A percentile compares a stretch with the other conserved stretches of the same genome.
These are phyloP conservation scores for Didymella pinodella DNA, from an alignment of 2,329 filamentous ascomycete genomes.

Conservation along the genomic window DNA sequence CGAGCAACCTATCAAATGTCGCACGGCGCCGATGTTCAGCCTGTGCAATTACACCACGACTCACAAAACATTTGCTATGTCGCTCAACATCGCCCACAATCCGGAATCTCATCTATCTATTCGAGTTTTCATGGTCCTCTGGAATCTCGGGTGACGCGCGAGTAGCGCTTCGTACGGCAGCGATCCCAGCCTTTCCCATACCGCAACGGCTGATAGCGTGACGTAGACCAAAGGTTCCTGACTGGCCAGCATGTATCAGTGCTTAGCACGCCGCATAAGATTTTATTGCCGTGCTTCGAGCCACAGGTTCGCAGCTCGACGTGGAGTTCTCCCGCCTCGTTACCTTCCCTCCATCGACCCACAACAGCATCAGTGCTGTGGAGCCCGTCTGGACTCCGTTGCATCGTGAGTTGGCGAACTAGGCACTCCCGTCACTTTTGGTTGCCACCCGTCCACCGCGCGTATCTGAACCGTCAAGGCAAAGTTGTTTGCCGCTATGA, in stretches of 20 bases:
- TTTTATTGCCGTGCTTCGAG: constrained; percentile 3
- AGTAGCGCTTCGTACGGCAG: constrained; percentile 14
- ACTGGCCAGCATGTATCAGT: constrained; percentile 5
- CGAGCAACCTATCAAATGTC: constrained; percentile 29
- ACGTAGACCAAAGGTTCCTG: constrained; percentile 17
- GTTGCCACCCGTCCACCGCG: constrained; percentile 6
- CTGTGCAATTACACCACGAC: constrained; percentile 29
- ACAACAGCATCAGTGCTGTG: not conserved
- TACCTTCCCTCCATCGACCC: not conserved
- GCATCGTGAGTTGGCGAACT: not conserved
- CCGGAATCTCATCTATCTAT: constrained; percentile 4
- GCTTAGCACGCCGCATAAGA: constrained; percentile 1
- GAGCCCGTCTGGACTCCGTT: not conserved
- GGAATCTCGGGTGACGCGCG: constrained; percentile 20
- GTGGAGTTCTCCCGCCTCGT: constrained; percentile 2
- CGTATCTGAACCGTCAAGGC: constrained; percentile 5
- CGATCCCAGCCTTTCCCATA: constrained; percentile 6
- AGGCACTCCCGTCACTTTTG: constrained; percentile 4
- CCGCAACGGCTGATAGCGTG: constrained; percentile 15
- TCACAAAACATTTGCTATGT: constrained; percentile 5
- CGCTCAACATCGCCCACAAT: constrained; percentile 3
- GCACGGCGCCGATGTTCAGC: constrained; percentile 12
- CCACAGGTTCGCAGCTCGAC: not conserved
- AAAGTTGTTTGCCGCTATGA: constrained; percentile 13
- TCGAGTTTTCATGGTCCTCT: constrained; percentile 24